Evolutionary conservation across 1,284 basidiomycete genomes (phyloP).

Genomic region (Apiotrichum mycotoxinovorans): DNA sequence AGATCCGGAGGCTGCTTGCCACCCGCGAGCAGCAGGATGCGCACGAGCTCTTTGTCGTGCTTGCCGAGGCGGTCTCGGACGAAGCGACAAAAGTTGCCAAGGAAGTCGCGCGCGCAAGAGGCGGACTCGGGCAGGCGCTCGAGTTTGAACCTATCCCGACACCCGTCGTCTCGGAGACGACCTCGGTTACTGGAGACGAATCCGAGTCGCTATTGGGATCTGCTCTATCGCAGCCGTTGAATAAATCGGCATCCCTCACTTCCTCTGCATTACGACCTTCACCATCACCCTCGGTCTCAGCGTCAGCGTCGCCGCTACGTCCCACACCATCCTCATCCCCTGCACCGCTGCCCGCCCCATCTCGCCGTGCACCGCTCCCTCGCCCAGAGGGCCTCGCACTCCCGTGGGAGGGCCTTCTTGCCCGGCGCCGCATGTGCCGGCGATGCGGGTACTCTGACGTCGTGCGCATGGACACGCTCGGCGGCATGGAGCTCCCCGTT

Average conservation of each 20-base stretch:
- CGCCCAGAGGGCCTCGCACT: conserved; percentile 24
- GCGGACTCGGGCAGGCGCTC: conserved; percentile 18
- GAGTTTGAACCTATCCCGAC: conserved; percentile 4
- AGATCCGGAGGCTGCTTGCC: conserved; percentile 65
- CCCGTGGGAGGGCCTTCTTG: conserved; percentile 50
- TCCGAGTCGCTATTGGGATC: too few relatives aligned
- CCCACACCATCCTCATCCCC: neutral
- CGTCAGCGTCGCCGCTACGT: neutral
- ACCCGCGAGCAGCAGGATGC: conserved; percentile 91
- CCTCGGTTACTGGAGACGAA: neutral
- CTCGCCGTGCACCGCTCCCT: neutral
- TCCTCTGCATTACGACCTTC: neutral
- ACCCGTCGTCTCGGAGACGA: neutral
- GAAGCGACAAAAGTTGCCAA: conserved; percentile 57
- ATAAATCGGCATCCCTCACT: neutral
- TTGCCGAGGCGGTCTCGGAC: conserved; percentile 79
- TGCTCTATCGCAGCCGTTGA: too few relatives aligned
- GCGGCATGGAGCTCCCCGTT: conserved; percentile 47
- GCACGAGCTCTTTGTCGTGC: conserved; percentile 87
- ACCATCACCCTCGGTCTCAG: neutral
- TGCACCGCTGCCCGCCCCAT: neutral
- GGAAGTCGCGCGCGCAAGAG: conserved; percentile 31
- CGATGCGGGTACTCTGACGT: conserved; percentile 44
- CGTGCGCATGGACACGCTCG: conserved; percentile 45
- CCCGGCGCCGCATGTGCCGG: conserved; percentile 43